Evolutionary conservation across 1,139 yeast species (phyloP).

Genomic region (Meyerozyma carpophila): DNA sequence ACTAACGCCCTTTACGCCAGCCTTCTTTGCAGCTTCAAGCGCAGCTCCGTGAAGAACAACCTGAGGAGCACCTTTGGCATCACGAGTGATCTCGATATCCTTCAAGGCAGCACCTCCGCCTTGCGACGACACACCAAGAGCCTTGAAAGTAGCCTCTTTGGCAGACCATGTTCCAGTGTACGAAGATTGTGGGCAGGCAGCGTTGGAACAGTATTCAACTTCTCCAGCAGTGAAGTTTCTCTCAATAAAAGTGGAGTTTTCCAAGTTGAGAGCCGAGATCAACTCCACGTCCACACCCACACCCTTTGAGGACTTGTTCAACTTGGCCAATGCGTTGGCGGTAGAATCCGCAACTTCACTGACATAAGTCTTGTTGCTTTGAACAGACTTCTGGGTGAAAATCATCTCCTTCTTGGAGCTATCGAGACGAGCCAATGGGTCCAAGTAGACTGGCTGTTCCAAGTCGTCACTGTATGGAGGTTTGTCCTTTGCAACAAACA

Average conservation of each 20-base stretch:
- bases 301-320: conserved; percentile 52
- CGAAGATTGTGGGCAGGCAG: conserved; percentile 81
- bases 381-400: conserved; percentile 40
- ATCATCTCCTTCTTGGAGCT: conserved; percentile 45
- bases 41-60: conserved; percentile 79
- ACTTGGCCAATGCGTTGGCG: conserved; percentile 43
- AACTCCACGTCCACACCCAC: conserved; percentile 98
- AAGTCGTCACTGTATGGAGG: conserved; percentile 88
- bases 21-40: conserved; percentile 59
- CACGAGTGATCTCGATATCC: conserved; percentile 84
- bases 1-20: conserved; percentile 67
- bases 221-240: conserved; percentile 86
- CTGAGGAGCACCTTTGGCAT: conserved; percentile 72
- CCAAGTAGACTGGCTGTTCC: conserved; percentile 87
- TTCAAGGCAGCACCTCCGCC: conserved; percentile 95
- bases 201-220: conserved; percentile 66
- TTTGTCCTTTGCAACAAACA: conserved; percentile 89
- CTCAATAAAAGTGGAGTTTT: conserved; percentile 82
- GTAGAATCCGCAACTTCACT: conserved; percentile 37
- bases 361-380: conserved; percentile 30
- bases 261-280: conserved; percentile 71
- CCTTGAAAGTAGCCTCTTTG: conserved; percentile 97
- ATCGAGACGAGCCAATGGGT: conserved; percentile 87
- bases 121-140: conserved; percentile 79
- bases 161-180: conserved; percentile 99